Conservation (phyloP, 352 stramenopile genomes). For the Phytophthora syringae region DNA sequence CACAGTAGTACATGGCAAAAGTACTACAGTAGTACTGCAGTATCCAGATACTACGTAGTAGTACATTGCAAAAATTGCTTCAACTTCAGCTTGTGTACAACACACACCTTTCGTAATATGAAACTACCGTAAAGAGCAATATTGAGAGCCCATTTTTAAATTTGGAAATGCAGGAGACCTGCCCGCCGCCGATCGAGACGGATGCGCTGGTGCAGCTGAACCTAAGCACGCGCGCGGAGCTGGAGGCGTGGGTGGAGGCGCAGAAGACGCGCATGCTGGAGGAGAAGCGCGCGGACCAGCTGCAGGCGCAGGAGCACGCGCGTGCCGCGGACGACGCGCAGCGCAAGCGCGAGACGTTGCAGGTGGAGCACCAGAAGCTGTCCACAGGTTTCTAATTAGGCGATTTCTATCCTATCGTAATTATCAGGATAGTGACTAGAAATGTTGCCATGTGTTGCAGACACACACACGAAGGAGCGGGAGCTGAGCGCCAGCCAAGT, state of each 20-base stretch:
- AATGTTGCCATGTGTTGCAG: slow-evolving; percentile 9
- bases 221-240: slow-evolving; percentile 44
- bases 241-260: slow-evolving; percentile 52
- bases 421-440: too few relatives aligned
- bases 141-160: too few relatives aligned
- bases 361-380: slow-evolving; percentile 50
- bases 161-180: slow-evolving; percentile 41
- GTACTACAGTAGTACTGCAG: too few relatives aligned
- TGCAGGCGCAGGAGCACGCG: slow-evolving; percentile 48
- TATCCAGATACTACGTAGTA: slow-evolving; percentile 15
- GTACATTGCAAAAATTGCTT: slow-evolving; percentile 9
- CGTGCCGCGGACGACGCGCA: slow-evolving; percentile 48
- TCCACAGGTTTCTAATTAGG: slow-evolving; percentile 39
- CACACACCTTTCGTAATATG: not conserved
- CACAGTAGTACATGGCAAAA: too few relatives aligned
- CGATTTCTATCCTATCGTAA: too few relatives aligned
- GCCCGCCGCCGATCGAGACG: slow-evolving; percentile 41
- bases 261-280: slow-evolving; percentile 48
- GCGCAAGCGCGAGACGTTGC: slow-evolving; percentile 49
- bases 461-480: slow-evolving; percentile 57
- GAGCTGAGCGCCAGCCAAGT: slow-evolving; percentile 59
- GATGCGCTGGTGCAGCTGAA: slow-evolving; percentile 53
- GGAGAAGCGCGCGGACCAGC: slow-evolving; percentile 53
- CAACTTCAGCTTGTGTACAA: not conserved
- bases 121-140: too few relatives aligned